Conservation (phyloP, 257 asterid species). For the Agastache rugosa region DNA sequence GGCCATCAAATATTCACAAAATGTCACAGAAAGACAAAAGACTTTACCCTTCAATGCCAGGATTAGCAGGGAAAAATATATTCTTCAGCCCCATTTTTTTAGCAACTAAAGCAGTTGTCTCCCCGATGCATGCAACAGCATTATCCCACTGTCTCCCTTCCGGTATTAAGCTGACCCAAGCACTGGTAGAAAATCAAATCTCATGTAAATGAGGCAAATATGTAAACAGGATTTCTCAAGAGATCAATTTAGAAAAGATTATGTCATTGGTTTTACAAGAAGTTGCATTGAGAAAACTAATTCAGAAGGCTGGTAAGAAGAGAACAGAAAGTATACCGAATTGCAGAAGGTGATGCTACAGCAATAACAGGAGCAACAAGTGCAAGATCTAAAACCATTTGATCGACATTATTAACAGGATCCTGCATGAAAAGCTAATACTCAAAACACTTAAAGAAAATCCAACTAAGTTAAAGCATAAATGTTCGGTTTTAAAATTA, state of each 20-base stretch:
- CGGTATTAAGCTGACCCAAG: constrained; percentile 68
- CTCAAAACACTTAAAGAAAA: constrained; percentile 18
- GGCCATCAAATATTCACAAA: background rate
- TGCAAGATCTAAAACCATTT: constrained; percentile 56
- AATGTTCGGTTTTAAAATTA: background rate
- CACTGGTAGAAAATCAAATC: constrained; percentile 49
- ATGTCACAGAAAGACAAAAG: constrained; percentile 5
- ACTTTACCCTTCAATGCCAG: constrained; percentile 80
- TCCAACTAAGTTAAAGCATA: background rate
- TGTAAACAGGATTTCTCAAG: no score
- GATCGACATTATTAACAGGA: constrained; percentile 63
- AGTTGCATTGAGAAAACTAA: background rate
- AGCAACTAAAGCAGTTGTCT: constrained; percentile 83
- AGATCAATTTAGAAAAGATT: background rate
- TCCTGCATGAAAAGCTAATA: constrained; percentile 46
- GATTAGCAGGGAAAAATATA: constrained; percentile 68
- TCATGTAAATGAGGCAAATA: background rate
- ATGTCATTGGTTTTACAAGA: constrained; percentile 17
- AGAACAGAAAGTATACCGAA: constrained; percentile 48
- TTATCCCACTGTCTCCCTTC: constrained; percentile 55
- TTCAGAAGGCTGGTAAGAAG: background rate
- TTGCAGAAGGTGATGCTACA: constrained; percentile 85
- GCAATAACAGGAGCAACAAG: constrained; percentile 78
- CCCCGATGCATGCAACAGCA: constrained; percentile 86
- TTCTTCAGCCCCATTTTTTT: constrained; percentile 60